Evolutionary conservation across 345 rosid genomes (phyloP), one percentile per base, ranked within the genome.

Genomic region (Eucalyptus caleyi): DNA sequence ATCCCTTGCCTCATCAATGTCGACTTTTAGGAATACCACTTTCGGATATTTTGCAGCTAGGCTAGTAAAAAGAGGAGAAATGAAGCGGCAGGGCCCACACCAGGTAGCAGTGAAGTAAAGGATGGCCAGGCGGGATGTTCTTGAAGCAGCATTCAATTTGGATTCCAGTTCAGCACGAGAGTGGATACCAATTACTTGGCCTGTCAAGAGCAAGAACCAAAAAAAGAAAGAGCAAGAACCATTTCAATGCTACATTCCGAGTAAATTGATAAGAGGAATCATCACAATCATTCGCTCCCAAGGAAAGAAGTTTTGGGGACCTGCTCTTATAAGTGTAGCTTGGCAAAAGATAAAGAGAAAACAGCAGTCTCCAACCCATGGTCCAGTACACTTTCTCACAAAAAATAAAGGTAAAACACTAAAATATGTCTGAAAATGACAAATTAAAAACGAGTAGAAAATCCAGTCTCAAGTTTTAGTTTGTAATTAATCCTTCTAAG

Each of bases 41-140:
- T 94, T 94, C 1, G 95, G 93, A 90, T 96, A 90, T 89, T 95
- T 93, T n/a, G 92, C 91, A n/a, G 98, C 99, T 93, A 95, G 92
- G 91, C 86, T 96, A 62, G 96, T 92, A 89, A 93, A 96, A 72
- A 94, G 91, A n/a, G 99, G 98, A 88, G 98, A 95, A 92, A 97
- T 95, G 94, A 95, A 92, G 23, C 96, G 98, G 91, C 98, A 97
- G 9, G 98, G 99, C 50, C 98, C 99, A 77, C 99, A 97, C 99
- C 99, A 97, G 53, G 96, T 91, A 54, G 99, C 99, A 8, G 99
- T 97, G 91, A 97, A 97, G 93, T 97, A 97, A 67, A 97, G 86
- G 89, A 97, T 93, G 56, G 94, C 92, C 89, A 97, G 95, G 27
- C 98, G 96, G 6, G 96, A 97, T 82, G 96, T 91, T 92, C 89